Percentiles rank a stretch among this genome's conserved stretches.
These are phyloP conservation scores for Phytophthora constricta DNA, from an alignment of 352 stramenopile genomes.

Conservation along the genomic window DNA sequence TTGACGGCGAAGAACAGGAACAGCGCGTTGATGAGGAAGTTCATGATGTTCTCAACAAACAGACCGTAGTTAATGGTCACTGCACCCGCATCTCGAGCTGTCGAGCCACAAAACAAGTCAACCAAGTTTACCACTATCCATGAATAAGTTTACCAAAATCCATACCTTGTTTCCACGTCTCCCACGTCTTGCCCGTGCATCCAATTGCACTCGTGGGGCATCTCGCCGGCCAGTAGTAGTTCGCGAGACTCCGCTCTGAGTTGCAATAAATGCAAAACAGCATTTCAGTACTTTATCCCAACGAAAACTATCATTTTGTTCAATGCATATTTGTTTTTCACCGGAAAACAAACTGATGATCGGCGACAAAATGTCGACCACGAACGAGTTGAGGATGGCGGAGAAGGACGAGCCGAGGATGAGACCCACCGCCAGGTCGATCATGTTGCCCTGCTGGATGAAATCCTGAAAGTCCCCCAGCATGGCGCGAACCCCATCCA, in stretches of 20 bases:
- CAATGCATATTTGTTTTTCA: too few species aligned
- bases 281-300: too few species aligned
- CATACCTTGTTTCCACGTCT: slow-evolving; percentile 60
- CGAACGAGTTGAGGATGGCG: slow-evolving; percentile 67
- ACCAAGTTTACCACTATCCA: too few species aligned
- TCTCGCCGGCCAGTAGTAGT: slow-evolving; percentile 52
- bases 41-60: slow-evolving; percentile 63
- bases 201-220: slow-evolving; percentile 34
- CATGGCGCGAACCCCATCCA: too few species aligned
- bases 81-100: slow-evolving; percentile 51
- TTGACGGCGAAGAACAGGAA: slow-evolving; percentile 74
- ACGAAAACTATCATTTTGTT: too few species aligned
- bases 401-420: slow-evolving; percentile 67
- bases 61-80: slow-evolving; percentile 69
- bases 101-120: not conserved
- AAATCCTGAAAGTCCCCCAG: slow-evolving; percentile 76
- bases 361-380: slow-evolving; percentile 59
- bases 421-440: slow-evolving; percentile 61
- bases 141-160: too few species aligned
- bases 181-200: slow-evolving; percentile 53
- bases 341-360: slow-evolving; percentile 68
- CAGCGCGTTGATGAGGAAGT: slow-evolving; percentile 69
- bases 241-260: slow-evolving; percentile 57
- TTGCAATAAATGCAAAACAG: not conserved
- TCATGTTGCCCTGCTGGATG: slow-evolving; percentile 71